Conservation (phyloP, 148 eudicot species). For the Vaccinium vitisidaea region DNA sequence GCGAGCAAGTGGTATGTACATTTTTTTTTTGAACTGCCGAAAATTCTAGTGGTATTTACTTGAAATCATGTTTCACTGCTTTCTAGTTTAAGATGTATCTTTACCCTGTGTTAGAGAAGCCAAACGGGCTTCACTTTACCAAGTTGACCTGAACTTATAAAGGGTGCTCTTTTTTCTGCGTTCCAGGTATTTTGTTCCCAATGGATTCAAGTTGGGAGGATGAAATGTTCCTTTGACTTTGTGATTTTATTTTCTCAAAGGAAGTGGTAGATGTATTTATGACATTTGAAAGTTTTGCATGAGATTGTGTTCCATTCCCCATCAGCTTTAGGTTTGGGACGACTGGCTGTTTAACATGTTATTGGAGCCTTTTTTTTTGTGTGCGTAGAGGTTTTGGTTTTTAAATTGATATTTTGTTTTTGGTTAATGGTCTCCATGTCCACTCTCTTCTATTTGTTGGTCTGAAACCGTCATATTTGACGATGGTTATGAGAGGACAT, state of each 20-base stretch:
- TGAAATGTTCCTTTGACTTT: background rate
- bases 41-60: background rate
- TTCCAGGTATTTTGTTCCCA: background rate
- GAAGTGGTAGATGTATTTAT: background rate
- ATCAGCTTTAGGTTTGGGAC: background rate
- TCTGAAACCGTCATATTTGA: background rate
- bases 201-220: background rate
- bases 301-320: background rate
- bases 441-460: background rate
- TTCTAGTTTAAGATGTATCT: background rate
- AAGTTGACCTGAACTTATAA: background rate
- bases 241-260: background rate
- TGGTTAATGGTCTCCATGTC: background rate
- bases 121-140: background rate
- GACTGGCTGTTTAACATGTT: background rate
- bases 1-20: background rate
- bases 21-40: too few relatives aligned
- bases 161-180: background rate
- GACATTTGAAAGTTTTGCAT: background rate
- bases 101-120: background rate
- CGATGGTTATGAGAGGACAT: background rate
- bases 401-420: background rate
- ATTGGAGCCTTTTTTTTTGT: background rate
- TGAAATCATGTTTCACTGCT: background rate
- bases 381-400: background rate